Percentiles rank a stretch among this genome's conserved stretches.
These are phyloP conservation scores for Claviceps quebecensis DNA, from an alignment of 2,329 filamentous ascomycete genomes.

Conservation along the genomic window DNA sequence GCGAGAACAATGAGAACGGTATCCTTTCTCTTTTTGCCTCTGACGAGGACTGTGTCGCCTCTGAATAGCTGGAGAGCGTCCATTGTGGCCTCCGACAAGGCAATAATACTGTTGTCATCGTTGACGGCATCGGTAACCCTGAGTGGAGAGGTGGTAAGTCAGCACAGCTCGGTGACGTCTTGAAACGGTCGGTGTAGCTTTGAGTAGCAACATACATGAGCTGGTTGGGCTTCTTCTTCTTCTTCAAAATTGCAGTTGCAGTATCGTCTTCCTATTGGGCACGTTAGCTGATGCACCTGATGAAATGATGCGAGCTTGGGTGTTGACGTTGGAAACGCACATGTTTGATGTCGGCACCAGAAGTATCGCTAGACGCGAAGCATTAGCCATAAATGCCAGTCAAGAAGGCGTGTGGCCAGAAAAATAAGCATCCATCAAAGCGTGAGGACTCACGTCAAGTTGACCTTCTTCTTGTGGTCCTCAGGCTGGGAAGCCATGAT, in stretches of 20 bases:
- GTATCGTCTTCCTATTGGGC: constrained; percentile 64
- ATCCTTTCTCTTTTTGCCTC: constrained; percentile 99
- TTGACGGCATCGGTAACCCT: constrained; percentile 97
- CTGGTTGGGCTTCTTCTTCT: constrained; percentile 99
- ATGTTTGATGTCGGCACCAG: constrained; percentile 73
- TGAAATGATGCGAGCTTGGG: constrained; percentile 5
- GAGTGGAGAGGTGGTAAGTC: constrained; percentile 4
- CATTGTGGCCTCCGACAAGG: constrained; percentile 97
- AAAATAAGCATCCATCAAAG: not conserved
- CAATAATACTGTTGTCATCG: constrained; percentile 99
- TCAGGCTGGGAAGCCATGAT: constrained; percentile 58
- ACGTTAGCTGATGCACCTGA: constrained; percentile 15
- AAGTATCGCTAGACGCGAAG: constrained; percentile 56
- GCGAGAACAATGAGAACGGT: constrained; percentile 95
- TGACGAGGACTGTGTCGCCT: constrained; percentile 92
- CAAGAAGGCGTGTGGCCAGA: not conserved
- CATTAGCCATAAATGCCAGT: not conserved
- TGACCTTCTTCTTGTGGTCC: constrained; percentile 69
- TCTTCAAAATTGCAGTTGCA: constrained; percentile 93
- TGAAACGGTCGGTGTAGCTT: not conserved
- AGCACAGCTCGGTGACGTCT: not conserved
- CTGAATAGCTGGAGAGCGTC: constrained; percentile 96
- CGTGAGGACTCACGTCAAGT: constrained; percentile 52
- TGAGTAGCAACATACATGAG: constrained; percentile 56
- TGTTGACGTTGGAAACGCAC: constrained; percentile 36